Percentiles rank a stretch among this genome's conserved stretches.
Evolutionary conservation across 2,329 filamentous ascomycete species (phyloP).

Genomic region (Paecilomyces formosus): DNA sequence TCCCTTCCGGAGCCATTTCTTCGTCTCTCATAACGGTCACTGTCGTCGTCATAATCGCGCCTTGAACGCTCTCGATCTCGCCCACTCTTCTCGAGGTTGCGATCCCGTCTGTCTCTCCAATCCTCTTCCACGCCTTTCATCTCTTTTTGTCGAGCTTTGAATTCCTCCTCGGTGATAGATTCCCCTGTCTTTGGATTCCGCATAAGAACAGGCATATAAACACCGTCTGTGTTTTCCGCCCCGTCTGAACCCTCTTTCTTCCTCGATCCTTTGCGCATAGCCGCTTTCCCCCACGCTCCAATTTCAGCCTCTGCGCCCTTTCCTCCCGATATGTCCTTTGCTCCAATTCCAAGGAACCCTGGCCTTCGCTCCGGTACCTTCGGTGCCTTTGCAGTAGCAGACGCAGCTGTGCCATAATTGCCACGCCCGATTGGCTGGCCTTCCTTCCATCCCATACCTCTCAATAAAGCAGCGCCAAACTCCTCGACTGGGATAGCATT

Average conservation of each 20-base stretch:
- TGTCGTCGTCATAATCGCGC: conserved; percentile 15
- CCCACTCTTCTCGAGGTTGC: conserved; percentile 33
- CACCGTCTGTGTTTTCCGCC: conserved; percentile 33
- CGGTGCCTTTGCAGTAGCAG: conserved; percentile 42
- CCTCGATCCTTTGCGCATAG: conserved; percentile 49
- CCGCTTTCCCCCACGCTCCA: conserved; percentile 67
- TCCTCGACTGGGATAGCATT: conserved; percentile 86
- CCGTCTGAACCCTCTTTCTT: conserved; percentile 44
- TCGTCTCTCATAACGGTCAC: conserved; percentile 23
- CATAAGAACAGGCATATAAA: conserved; percentile 57
- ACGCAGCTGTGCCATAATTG: conserved; percentile 35
- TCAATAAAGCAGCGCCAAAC: conserved; percentile 81
- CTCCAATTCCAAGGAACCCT: conserved; percentile 79
- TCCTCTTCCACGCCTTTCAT: conserved; percentile 40
- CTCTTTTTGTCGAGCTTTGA: conserved; percentile 45
- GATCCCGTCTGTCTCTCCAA: conserved; percentile 38
- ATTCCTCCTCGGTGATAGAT: conserved; percentile 55
- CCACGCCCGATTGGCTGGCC: conserved; percentile 52
- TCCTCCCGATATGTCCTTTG: conserved; percentile 62
- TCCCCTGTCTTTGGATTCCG: conserved; percentile 57
- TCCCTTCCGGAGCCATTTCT: conserved; percentile 32
- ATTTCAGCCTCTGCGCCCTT: conserved; percentile 58
- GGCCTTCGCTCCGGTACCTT: conserved; percentile 63
- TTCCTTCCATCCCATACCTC: conserved; percentile 93
- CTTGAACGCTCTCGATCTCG: conserved; percentile 23